phyloP scores from a whole-genome alignment of 306 rosid species.

The Rosa rugosa region DNA sequence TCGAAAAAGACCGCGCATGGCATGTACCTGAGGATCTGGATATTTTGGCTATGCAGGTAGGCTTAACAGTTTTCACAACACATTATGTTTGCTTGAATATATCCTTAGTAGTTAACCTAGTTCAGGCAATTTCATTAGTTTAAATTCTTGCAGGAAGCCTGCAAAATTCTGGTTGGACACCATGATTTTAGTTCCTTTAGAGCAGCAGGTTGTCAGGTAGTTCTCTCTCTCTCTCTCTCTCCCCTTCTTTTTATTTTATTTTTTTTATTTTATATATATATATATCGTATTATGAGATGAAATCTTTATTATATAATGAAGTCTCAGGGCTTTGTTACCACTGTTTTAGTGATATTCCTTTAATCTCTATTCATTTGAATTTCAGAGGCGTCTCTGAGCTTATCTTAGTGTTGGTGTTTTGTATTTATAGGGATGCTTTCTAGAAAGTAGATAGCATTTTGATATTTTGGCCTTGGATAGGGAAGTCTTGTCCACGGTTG shows the following conservation, averaged over 20 bases:
- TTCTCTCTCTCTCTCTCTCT: conserved; percentile 3
- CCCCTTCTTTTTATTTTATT: background rate
- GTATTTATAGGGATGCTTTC: background rate
- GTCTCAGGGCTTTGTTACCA: background rate
- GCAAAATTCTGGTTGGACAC: conserved; percentile 77
- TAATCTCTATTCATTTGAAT: background rate
- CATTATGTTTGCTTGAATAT: conserved; percentile 16
- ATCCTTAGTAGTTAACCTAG: background rate
- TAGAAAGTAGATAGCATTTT: background rate
- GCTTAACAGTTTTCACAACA: conserved; percentile 16
- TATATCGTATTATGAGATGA: background rate
- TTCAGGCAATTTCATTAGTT: conserved; percentile 7
- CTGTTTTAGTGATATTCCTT: background rate
- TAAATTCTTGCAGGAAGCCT: conserved; percentile 67
- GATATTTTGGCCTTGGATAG: background rate
- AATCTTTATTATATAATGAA: background rate
- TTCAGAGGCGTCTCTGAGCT: background rate
- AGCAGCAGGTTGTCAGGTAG: conserved; percentile 94
- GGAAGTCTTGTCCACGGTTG: background rate
- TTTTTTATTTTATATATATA: too few relatives aligned
- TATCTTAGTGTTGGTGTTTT: background rate
- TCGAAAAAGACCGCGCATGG: conserved; percentile 90
- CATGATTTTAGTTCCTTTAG: conserved; percentile 98
- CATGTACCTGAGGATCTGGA: conserved; percentile 75
- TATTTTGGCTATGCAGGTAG: conserved; percentile 81